Conservation (phyloP, 140 eudicot species). For the Senecio squalidus region DNA sequence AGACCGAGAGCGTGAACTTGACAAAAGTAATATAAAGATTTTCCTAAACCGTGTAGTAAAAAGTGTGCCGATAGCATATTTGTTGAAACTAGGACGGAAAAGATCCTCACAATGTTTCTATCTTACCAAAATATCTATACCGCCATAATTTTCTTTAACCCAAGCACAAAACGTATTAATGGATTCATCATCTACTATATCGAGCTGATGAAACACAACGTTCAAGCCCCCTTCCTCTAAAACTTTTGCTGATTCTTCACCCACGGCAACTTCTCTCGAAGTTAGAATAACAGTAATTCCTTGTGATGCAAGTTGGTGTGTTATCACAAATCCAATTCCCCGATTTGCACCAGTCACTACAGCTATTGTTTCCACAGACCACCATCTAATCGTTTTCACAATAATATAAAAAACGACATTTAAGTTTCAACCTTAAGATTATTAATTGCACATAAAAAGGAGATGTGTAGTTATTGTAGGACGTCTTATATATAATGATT, state of each 20-base stretch:
- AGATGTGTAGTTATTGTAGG: too few relatives aligned
- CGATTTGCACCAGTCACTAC: slow-evolving; percentile 90
- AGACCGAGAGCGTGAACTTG: too few relatives aligned
- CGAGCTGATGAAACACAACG: slow-evolving; percentile 74
- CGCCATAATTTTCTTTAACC: slow-evolving; percentile 62
- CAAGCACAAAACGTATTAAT: slow-evolving; percentile 46
- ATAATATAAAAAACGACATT: neutral
- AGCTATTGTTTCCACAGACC: slow-evolving; percentile 71
- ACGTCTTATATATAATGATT: too few relatives aligned
- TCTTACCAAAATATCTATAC: slow-evolving; percentile 82
- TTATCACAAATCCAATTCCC: slow-evolving; percentile 88
- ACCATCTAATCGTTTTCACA: slow-evolving; percentile 52
- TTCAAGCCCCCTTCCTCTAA: slow-evolving; percentile 68
- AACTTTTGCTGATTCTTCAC: slow-evolving; percentile 75
- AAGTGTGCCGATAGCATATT: too few relatives aligned
- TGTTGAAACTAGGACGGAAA: too few relatives aligned
- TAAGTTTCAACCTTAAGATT: neutral
- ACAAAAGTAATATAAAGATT: too few relatives aligned
- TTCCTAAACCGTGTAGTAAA: too few relatives aligned
- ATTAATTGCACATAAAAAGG: too few relatives aligned
- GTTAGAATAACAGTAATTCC: slow-evolving; percentile 77
- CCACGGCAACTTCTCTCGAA: slow-evolving; percentile 64
- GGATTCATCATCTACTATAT: slow-evolving; percentile 63
- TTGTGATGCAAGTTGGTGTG: slow-evolving; percentile 62
- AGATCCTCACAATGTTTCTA: too few relatives aligned